Conservation (phyloP, 1,284 basidiomycete genomes). For the Sanghuangporus baumii region DNA sequence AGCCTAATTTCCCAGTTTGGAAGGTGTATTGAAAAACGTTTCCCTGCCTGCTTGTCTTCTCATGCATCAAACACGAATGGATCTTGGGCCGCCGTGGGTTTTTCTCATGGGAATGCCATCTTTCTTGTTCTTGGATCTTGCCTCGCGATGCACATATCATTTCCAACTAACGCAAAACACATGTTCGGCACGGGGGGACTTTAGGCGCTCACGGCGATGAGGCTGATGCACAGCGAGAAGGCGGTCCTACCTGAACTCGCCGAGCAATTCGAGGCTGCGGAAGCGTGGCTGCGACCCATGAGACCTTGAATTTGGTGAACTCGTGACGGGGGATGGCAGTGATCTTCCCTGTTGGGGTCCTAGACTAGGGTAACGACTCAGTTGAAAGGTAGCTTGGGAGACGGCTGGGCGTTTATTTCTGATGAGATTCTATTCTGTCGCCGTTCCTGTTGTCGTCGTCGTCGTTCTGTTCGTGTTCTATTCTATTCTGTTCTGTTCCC, state of each 20-base stretch:
- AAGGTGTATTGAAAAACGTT: neutral
- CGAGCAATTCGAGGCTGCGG: conserved; percentile 92
- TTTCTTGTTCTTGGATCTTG: neutral
- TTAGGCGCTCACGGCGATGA: conserved; percentile 84
- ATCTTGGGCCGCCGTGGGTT: neutral
- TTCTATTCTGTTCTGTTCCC: neutral
- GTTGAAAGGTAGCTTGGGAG: neutral
- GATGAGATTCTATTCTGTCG: neutral
- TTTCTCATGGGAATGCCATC: conserved; percentile 11
- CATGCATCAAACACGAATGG: conserved; percentile 1
- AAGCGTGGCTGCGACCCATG: conserved; percentile 91
- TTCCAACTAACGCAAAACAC: neutral
- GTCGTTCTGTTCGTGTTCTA: too few species aligned
- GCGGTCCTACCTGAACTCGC: conserved; percentile 78
- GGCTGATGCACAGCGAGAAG: conserved; percentile 80
- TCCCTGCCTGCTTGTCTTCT: conserved; percentile 7
- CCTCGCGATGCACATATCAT: neutral
- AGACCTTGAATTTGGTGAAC: conserved; percentile 50
- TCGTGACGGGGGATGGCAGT: neutral
- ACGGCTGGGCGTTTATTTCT: neutral
- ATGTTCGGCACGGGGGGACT: too few species aligned
- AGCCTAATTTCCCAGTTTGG: conserved; percentile 14
- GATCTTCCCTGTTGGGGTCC: neutral
- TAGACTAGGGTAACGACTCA: neutral
- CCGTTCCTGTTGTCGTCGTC: neutral